Evolutionary conservation across 805 yeast species (phyloP).

Genomic region (Cyberlindnera samutprakarnensis): DNA sequence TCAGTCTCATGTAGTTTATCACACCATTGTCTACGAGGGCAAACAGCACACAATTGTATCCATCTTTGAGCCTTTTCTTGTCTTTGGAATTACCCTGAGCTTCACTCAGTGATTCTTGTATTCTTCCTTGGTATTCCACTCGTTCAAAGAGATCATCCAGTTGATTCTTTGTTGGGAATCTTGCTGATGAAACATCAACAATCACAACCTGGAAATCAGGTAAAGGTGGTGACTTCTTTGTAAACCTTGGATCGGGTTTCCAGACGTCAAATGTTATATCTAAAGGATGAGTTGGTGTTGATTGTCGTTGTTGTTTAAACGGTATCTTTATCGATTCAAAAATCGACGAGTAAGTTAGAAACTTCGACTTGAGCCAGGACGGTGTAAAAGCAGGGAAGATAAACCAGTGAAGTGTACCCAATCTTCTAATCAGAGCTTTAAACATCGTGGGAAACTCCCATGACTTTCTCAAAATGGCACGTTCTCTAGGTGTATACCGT

Average conservation of each 20-base stretch:
- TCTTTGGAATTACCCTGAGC: conserved; percentile 8
- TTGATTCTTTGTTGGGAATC: conserved; percentile 41
- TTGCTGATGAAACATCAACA: conserved; percentile 41
- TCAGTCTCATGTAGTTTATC: conserved; percentile 52
- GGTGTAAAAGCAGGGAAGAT: conserved; percentile 6
- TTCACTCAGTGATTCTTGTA: conserved; percentile 18
- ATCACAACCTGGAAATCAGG: conserved; percentile 72
- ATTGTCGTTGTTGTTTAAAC: conserved; percentile 7
- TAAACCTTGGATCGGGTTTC: conserved; percentile 73
- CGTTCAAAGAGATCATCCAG: conserved; percentile 28
- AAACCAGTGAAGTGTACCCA: not conserved
- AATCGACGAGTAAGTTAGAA: conserved; percentile 21
- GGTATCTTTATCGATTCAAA: conserved; percentile 24
- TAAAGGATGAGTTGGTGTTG: conserved; percentile 7
- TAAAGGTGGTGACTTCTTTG: conserved; percentile 56
- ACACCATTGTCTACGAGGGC: conserved; percentile 75
- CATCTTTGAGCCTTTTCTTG: conserved; percentile 38
- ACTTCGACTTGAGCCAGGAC: conserved; percentile 15
- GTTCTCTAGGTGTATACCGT: conserved; percentile 16
- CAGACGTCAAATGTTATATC: conserved; percentile 54
- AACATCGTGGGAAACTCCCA: conserved; percentile 1
- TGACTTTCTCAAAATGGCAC: not conserved
- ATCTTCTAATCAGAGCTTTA: not conserved
- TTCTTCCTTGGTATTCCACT: conserved; percentile 8
- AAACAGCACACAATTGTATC: conserved; percentile 41